Conservation (phyloP, 257 asterid genomes). For the Eustoma russellianum region DNA sequence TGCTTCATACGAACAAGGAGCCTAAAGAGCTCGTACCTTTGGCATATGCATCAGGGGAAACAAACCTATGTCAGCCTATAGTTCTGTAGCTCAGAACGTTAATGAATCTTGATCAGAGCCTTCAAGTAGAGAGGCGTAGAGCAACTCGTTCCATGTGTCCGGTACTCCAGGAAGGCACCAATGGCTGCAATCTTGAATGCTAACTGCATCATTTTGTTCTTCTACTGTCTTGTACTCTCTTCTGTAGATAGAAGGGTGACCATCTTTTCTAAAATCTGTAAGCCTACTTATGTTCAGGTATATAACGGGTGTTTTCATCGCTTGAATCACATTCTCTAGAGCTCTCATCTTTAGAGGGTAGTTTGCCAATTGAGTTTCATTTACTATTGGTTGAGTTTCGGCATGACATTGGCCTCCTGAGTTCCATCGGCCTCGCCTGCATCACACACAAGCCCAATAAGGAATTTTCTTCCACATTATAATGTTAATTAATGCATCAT, state of each 20-base stretch:
- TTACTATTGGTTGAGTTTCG: slow-evolving; percentile 66
- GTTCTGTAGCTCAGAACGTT: slow-evolving; percentile 3
- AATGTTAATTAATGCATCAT: no score
- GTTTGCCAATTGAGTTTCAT: slow-evolving; percentile 40
- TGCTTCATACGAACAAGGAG: no score
- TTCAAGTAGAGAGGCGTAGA: slow-evolving; percentile 60
- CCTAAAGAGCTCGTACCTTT: neutral
- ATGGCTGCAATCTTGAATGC: slow-evolving; percentile 86
- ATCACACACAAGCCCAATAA: slow-evolving; percentile 3
- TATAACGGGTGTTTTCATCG: slow-evolving; percentile 48
- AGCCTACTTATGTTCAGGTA: slow-evolving; percentile 74
- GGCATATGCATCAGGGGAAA: neutral
- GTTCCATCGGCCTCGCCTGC: slow-evolving; percentile 96
- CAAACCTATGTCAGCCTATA: no score
- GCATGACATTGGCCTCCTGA: slow-evolving; percentile 80
- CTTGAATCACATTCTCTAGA: slow-evolving; percentile 49
- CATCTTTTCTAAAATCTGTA: slow-evolving; percentile 78
- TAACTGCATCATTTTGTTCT: slow-evolving; percentile 27
- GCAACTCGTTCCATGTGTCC: slow-evolving; percentile 87
- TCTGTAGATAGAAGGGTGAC: slow-evolving; percentile 78
- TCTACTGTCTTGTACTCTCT: slow-evolving; percentile 37
- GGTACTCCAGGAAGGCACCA: slow-evolving; percentile 99
- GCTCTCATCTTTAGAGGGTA: slow-evolving; percentile 79
- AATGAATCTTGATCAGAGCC: slow-evolving; percentile 43
- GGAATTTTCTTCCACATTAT: neutral